Percentiles rank a stretch among this genome's conserved stretches.
phyloP scores from a whole-genome alignment of 1,284 basidiomycete genomes.

The Trametes pubescens region DNA sequence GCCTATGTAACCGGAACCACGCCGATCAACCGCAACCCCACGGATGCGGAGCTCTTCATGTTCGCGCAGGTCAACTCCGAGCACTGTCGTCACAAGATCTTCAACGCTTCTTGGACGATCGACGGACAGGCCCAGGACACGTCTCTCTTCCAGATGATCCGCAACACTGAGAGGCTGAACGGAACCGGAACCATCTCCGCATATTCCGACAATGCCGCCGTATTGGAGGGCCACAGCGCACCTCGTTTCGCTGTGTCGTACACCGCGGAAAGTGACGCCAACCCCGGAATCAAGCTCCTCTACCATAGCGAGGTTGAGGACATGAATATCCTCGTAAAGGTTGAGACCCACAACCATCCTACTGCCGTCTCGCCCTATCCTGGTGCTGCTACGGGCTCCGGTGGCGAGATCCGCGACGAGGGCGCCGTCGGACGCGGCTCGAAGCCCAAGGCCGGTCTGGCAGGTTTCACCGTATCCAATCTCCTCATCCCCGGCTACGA shows the following conservation, averaged over 20 bases:
- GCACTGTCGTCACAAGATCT: constrained; percentile 99
- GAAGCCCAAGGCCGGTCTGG: constrained; percentile 94
- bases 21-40: constrained; percentile 82
- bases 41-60: constrained; percentile 99
- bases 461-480: constrained; percentile 96
- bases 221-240: constrained; percentile 83
- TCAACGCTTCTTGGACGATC: constrained; percentile 97
- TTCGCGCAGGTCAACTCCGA: constrained; percentile 99
- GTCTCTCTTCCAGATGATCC: constrained; percentile 97
- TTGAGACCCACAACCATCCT: constrained; percentile 99
- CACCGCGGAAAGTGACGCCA: constrained; percentile 44
- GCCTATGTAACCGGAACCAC: constrained; percentile 80
- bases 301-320: constrained; percentile 72
- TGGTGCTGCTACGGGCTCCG: constrained; percentile 97
- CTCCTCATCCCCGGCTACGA: constrained; percentile 88
- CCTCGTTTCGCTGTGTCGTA: constrained; percentile 82
- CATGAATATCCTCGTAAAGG: constrained; percentile 96
- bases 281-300: constrained; percentile 45
- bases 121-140: constrained; percentile 74
- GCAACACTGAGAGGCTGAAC: constrained; percentile 90
- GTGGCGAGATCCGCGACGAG: constrained; percentile 98
- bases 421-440: constrained; percentile 96
- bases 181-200: constrained; percentile 90
- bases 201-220: constrained; percentile 98
- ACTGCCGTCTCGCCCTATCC: constrained; percentile 98